These are phyloP conservation scores for Dalbergia cultrata DNA, from an alignment of 306 rosid species.

Conservation along the genomic window DNA sequence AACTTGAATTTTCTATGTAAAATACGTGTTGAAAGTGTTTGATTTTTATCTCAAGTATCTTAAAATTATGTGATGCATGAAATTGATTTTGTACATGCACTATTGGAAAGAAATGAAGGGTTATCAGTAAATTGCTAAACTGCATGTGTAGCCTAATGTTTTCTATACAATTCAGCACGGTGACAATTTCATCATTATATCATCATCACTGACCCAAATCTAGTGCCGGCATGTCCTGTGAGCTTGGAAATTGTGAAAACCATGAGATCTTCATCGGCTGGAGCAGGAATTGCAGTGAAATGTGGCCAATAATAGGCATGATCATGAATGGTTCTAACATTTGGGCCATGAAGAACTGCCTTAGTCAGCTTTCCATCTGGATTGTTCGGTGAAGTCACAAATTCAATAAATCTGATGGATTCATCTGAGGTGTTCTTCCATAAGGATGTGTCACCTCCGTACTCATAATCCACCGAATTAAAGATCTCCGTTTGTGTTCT, in stretches of 20 bases:
- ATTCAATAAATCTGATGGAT: constrained; percentile 47
- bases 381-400: constrained; percentile 73
- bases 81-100: too few species aligned
- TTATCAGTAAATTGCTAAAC: too few species aligned
- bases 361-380: constrained; percentile 61
- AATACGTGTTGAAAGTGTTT: too few species aligned
- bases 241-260: constrained; percentile 59
- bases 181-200: background rate
- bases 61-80: too few species aligned
- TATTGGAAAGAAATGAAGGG: too few species aligned
- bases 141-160: too few species aligned
- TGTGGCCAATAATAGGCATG: constrained; percentile 70
- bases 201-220: constrained; percentile 53
- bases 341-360: constrained; percentile 48
- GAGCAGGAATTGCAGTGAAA: constrained; percentile 61
- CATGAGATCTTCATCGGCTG: constrained; percentile 60
- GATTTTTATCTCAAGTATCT: too few species aligned
- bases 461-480: constrained; percentile 40
- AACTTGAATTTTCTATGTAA: too few species aligned
- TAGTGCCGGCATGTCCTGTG: constrained; percentile 64
- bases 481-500: constrained; percentile 52
- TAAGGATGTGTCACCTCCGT: constrained; percentile 54
- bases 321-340: constrained; percentile 51
- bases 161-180: too few species aligned
- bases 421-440: constrained; percentile 46